Evolutionary conservation across 176 grass and related monocot genomes (phyloP).

Genomic region (Oryza meyeriana): DNA sequence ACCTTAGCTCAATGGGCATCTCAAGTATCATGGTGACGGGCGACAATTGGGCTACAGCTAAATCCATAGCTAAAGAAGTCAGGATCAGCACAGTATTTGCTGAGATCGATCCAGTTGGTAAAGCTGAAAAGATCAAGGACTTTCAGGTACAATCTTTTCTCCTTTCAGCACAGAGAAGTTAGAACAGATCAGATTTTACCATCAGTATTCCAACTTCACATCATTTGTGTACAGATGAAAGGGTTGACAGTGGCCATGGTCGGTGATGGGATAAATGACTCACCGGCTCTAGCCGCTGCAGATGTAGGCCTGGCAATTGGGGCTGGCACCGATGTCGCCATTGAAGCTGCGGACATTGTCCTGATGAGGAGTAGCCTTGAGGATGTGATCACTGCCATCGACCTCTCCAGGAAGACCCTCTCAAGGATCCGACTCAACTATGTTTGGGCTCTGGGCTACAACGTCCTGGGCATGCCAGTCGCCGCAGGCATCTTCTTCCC

Average conservation of each 20-base stretch:
- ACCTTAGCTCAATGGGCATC: conserved; percentile 79
- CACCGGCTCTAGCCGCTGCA: conserved; percentile 69
- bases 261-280: conserved; percentile 88
- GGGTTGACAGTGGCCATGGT: conserved; percentile 90
- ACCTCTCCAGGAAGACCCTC: conserved; percentile 86
- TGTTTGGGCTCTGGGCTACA: conserved; percentile 90
- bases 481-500: conserved; percentile 82
- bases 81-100: conserved; percentile 77
- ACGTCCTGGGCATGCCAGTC: conserved; percentile 73
- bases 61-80: conserved; percentile 85
- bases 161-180: background rate
- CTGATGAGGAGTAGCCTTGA: conserved; percentile 87
- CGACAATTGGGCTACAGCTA: conserved; percentile 93
- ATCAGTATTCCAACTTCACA: background rate
- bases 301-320: conserved; percentile 93
- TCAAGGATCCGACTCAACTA: conserved; percentile 81
- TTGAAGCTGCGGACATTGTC: conserved; percentile 83
- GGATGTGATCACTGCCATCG: conserved; percentile 88
- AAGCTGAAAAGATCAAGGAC: conserved; percentile 88
- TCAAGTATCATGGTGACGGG: conserved; percentile 96
- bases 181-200: background rate
- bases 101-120: conserved; percentile 85
- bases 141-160: conserved; percentile 59
- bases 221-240: conserved; percentile 47
- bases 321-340: conserved; percentile 79